Evolutionary conservation across 257 asterid species (phyloP).

Genomic region (Linderniella brevidens): DNA sequence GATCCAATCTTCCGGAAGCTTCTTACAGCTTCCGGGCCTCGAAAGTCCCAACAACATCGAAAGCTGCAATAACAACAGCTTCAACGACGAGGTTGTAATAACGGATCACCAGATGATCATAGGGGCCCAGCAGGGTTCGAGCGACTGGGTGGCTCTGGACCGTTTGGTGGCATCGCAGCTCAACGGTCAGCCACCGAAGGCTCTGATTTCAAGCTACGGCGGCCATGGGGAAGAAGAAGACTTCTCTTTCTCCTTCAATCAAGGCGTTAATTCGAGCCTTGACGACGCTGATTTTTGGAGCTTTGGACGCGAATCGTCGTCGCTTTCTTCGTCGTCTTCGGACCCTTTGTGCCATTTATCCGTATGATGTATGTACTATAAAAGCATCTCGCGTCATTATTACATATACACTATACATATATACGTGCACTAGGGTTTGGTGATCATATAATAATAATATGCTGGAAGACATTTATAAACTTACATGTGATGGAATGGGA

Average conservation of each 20-base stretch:
- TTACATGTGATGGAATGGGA: neutral
- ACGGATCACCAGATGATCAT: slow-evolving; percentile 11
- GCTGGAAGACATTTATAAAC: neutral
- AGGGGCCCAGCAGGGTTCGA: slow-evolving; percentile 4
- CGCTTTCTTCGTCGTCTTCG: slow-evolving; percentile 35
- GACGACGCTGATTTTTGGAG: slow-evolving; percentile 57
- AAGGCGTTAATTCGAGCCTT: slow-evolving; percentile 10
- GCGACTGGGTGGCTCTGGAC: slow-evolving; percentile 63
- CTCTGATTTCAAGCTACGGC: slow-evolving; percentile 10
- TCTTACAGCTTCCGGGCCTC: slow-evolving; percentile 59
- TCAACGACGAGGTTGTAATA: too few relatives aligned
- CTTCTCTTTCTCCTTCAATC: slow-evolving; percentile 33
- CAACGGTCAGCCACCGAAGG: slow-evolving; percentile 34
- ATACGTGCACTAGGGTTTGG: neutral
- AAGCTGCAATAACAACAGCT: too few relatives aligned
- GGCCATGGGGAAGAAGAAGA: slow-evolving; percentile 20
- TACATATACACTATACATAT: neutral
- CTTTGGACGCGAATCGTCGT: slow-evolving; percentile 35
- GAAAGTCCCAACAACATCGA: slow-evolving; percentile 21
- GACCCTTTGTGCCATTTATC: slow-evolving; percentile 72
- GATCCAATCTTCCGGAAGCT: slow-evolving; percentile 6
- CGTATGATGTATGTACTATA: slow-evolving; percentile 17
- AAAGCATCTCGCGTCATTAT: slow-evolving; percentile 1
- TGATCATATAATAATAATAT: slow-evolving; percentile 1
- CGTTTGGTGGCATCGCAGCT: slow-evolving; percentile 87